phyloP scores from a whole-genome alignment of 805 yeast species.

The Zygosaccharomyces bisporus region DNA sequence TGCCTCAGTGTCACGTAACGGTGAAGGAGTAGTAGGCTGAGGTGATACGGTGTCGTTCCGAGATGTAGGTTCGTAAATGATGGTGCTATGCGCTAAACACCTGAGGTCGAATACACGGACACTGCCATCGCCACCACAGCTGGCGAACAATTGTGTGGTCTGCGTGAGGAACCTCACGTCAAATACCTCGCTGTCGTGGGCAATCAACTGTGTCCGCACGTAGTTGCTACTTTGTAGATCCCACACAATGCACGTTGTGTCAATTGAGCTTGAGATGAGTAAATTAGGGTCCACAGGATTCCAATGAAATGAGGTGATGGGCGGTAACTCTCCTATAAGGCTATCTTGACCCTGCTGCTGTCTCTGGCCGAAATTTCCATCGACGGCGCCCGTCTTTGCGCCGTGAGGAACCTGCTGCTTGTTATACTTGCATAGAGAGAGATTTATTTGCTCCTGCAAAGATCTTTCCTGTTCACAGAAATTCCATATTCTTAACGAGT shows the following conservation, averaged over 20 bases:
- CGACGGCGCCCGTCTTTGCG: conserved; percentile 6
- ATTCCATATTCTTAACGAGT: conserved; percentile 35
- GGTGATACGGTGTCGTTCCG: conserved; percentile 13
- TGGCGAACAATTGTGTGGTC: conserved; percentile 70
- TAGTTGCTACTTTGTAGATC: conserved; percentile 49
- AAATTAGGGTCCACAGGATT: conserved; percentile 63
- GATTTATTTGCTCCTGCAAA: conserved; percentile 40
- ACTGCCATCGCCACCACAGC: conserved; percentile 94
- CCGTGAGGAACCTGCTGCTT: conserved; percentile 41
- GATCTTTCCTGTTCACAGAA: conserved; percentile 26
- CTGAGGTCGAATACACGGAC: conserved; percentile 89
- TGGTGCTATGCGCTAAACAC: conserved; percentile 87
- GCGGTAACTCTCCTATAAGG: conserved; percentile 53
- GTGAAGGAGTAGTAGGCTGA: conserved; percentile 4
- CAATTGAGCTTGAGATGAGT: conserved; percentile 82
- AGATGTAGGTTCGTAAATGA: conserved; percentile 71
- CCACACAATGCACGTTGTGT: conserved; percentile 97
- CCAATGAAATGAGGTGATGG: conserved; percentile 95
- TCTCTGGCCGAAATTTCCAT: conserved; percentile 2
- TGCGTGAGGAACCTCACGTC: conserved; percentile 83
- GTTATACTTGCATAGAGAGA: conserved; percentile 42
- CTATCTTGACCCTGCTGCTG: conserved; percentile 4
- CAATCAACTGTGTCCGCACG: conserved; percentile 90
- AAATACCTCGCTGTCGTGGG: conserved; percentile 92
- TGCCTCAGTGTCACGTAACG: conserved; percentile 6